Base-by-base conservation (phyloP, 495 filamentous ascomycete genomes). In the Penicillium simplicissimum region DNA sequence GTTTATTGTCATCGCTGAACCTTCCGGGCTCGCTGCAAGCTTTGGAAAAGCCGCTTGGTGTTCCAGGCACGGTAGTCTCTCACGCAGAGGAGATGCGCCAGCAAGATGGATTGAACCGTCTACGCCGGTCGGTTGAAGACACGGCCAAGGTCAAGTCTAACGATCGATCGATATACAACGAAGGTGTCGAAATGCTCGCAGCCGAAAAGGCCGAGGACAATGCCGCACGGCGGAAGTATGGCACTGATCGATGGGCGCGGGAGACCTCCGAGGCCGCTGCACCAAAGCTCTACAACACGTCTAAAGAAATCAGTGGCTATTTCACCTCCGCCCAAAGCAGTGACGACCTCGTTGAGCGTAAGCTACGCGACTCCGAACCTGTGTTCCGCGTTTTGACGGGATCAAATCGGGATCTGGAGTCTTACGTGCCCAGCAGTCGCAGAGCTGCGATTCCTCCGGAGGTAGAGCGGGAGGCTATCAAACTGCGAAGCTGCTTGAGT, bases 71-170 rank as follows among this genome's bases (percentile, higher is more conserved):
- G 0, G 74, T 98, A 4, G 83, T 90, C 9, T 88, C 93, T 11
- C 95, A 97, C 67, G 95, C 95, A 9, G 96, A 98, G 66, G 95
- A 98, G 67, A 88, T 98, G 53, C 84, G 91, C n/a, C 94, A 98
- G 70, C 90, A 92, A 65, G 91, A 96, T 68, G 94, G 94, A 0
- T 72, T 94, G 19, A 84, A 88, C 61, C 81, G 87, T 17, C 72
- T 98, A 4, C 83, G 88, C 49, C 83, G 85, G 28, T 89, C 90
- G 15, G 89, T 97, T 43, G 86, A 88, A 8, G 93, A 98, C 66
- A 96, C 91, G 7, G 86, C 90, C 38, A 96, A 91, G 71, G 80
- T 98, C 37, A 95, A 93, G 69, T 74, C 81, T 1, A 90, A 87
- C 61, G 90, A 96, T 68, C 72, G 81, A 55, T 82, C 84, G 0